phyloP scores from a whole-genome alignment of 768 basidiomycete genomes.

The Termitomyces titanicus region DNA sequence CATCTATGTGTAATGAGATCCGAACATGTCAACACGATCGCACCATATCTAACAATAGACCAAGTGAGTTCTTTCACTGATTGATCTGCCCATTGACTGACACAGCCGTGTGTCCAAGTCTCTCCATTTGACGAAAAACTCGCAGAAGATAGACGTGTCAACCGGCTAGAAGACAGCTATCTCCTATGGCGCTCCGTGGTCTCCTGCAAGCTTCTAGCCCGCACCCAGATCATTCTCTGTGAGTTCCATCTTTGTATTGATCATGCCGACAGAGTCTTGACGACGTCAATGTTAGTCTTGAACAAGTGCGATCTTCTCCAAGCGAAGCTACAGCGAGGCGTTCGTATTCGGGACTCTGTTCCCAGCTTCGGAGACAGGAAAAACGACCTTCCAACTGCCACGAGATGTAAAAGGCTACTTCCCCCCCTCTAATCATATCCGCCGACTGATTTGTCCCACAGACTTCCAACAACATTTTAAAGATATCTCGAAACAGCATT shows the following conservation, averaged over 20 bases:
- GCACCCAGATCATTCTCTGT: conserved; percentile 55
- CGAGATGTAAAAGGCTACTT: conserved; percentile 46
- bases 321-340: conserved; percentile 66
- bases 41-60: conserved; percentile 22
- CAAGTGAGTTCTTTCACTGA: conserved; percentile 30
- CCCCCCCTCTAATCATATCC: neutral
- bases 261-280: neutral
- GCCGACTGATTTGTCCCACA: conserved; percentile 22
- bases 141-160: conserved; percentile 64
- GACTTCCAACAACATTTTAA: conserved; percentile 82
- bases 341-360: conserved; percentile 63
- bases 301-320: conserved; percentile 74
- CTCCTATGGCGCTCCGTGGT: conserved; percentile 76
- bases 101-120: conserved; percentile 32
- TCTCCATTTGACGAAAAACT: conserved; percentile 82
- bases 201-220: conserved; percentile 57
- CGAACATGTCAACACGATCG: neutral
- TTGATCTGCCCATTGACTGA: conserved; percentile 12
- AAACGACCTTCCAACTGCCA: conserved; percentile 67
- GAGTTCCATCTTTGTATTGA: conserved; percentile 11
- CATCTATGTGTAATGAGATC: conserved; percentile 1
- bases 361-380: conserved; percentile 71
- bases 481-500: conserved; percentile 61
- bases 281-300: conserved; percentile 35
- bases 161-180: conserved; percentile 75